Percentiles rank a stretch among this genome's conserved stretches.
Conservation (phyloP, 1,284 basidiomycete genomes). For the Caloboletus firmus region DNA sequence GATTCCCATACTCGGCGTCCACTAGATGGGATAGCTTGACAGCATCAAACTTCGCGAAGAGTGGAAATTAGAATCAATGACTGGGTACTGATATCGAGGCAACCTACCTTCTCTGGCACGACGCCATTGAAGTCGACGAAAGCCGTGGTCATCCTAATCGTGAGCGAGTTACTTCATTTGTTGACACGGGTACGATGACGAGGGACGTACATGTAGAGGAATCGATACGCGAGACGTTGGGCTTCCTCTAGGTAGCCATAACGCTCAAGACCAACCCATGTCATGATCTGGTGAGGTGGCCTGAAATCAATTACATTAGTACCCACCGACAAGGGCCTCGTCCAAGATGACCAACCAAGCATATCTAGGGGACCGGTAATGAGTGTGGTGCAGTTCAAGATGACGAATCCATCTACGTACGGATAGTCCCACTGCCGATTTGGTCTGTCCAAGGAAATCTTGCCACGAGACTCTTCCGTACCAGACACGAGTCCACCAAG, state of each 20-base stretch:
- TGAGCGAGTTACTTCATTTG: slow-evolving; percentile 5
- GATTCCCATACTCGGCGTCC: slow-evolving; percentile 98
- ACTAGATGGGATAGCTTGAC: slow-evolving; percentile 94
- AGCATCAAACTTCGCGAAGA: slow-evolving; percentile 76
- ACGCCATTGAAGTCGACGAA: slow-evolving; percentile 97
- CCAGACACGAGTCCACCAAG: slow-evolving; percentile 95
- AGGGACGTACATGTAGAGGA: slow-evolving; percentile 85
- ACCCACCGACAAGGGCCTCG: not conserved
- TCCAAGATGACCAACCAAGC: slow-evolving; percentile 49
- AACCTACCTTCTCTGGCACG: slow-evolving; percentile 84
- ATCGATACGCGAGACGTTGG: slow-evolving; percentile 90
- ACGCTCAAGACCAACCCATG: slow-evolving; percentile 95
- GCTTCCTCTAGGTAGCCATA: slow-evolving; percentile 96
- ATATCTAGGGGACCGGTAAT: slow-evolving; percentile 44
- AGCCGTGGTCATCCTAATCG: slow-evolving; percentile 80
- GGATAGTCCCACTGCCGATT: slow-evolving; percentile 98
- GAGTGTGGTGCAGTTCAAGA: slow-evolving; percentile 15
- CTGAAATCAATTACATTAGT: slow-evolving; percentile 39
- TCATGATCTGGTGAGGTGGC: slow-evolving; percentile 97
- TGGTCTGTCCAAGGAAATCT: slow-evolving; percentile 93
- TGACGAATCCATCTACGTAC: slow-evolving; percentile 44
- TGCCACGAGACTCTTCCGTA: slow-evolving; percentile 94
- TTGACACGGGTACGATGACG: not conserved
- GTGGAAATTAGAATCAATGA: slow-evolving; percentile 4
- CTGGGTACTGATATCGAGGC: not conserved